A percentile compares a stretch with the other conserved stretches of the same genome.
Evolutionary conservation across 2,329 filamentous ascomycete genomes (phyloP).

Genomic region (Dendryphion nanum): DNA sequence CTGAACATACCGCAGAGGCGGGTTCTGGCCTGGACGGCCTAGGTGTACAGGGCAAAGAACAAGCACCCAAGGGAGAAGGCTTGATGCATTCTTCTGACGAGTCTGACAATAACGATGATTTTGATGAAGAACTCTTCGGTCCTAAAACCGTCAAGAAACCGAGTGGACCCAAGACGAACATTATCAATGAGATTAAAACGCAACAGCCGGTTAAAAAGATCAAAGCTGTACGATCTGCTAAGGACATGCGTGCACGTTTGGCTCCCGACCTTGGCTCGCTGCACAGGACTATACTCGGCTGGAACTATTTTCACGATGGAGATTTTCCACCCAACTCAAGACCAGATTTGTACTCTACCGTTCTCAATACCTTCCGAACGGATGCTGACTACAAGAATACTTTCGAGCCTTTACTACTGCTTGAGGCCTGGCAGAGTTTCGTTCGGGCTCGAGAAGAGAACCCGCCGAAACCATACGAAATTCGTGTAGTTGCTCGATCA

Average conservation of each 20-base stretch:
- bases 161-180: slow-evolving; percentile 39
- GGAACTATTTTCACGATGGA: slow-evolving; percentile 91
- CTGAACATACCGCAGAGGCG: slow-evolving; percentile 64
- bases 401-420: slow-evolving; percentile 84
- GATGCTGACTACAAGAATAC: slow-evolving; percentile 80
- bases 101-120: slow-evolving; percentile 58
- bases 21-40: slow-evolving; percentile 75
- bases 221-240: slow-evolving; percentile 75
- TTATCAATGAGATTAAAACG: slow-evolving; percentile 35
- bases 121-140: slow-evolving; percentile 68
- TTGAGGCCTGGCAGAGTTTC: slow-evolving; percentile 95
- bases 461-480: slow-evolving; percentile 74
- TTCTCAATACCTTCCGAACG: slow-evolving; percentile 74
- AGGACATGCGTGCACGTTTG: slow-evolving; percentile 91
- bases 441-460: slow-evolving; percentile 86
- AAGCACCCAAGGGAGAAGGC: slow-evolving; percentile 70
- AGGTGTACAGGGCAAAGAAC: slow-evolving; percentile 74
- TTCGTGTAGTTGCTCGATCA: slow-evolving; percentile 83
- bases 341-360: slow-evolving; percentile 68
- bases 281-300: slow-evolving; percentile 82
- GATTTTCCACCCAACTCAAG: slow-evolving; percentile 76
- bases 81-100: slow-evolving; percentile 85
- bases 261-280: slow-evolving; percentile 83
- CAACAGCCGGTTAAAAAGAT: slow-evolving; percentile 79
- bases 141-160: slow-evolving; percentile 49